Conservation (phyloP, 1,139 yeast genomes). For the Magnusiomyces suaveolens region DNA sequence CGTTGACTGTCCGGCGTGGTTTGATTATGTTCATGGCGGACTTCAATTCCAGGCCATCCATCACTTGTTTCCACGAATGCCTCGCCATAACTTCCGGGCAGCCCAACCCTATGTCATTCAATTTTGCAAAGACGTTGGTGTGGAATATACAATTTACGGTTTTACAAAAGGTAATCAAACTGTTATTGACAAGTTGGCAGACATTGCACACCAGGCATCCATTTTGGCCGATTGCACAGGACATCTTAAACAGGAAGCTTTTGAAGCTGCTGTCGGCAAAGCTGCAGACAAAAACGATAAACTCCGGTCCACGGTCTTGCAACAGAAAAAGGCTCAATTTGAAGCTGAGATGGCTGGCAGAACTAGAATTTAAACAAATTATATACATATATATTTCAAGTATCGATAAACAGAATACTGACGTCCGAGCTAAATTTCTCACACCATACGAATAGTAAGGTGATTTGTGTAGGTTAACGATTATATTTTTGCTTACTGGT, state of each 20-base stretch:
- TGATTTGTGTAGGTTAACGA: neutral
- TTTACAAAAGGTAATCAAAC: constrained; percentile 67
- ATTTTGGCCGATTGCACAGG: constrained; percentile 62
- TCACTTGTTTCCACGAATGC: constrained; percentile 81
- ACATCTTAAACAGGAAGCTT: constrained; percentile 24
- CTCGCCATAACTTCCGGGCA: constrained; percentile 72
- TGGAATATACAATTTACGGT: constrained; percentile 76
- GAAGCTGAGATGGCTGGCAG: constrained; percentile 11
- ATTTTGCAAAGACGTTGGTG: constrained; percentile 70
- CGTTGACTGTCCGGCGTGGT: constrained; percentile 88
- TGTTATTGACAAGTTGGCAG: constrained; percentile 60
- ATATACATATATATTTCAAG: neutral
- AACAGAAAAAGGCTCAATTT: constrained; percentile 9
- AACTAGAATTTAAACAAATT: constrained; percentile 5
- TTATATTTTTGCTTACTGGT: no score
- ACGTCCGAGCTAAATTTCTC: neutral
- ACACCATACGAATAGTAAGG: neutral
- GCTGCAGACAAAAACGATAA: constrained; percentile 9
- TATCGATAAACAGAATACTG: neutral
- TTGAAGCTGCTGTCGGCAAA: constrained; percentile 8
- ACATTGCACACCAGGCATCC: constrained; percentile 69
- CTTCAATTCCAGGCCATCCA: constrained; percentile 87
- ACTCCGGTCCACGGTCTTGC: constrained; percentile 11
- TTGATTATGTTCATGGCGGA: constrained; percentile 87
- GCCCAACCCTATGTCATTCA: constrained; percentile 65